These are phyloP conservation scores for Catharanthus roseus DNA, from an alignment of 257 asterid species.

Conservation along the genomic window DNA sequence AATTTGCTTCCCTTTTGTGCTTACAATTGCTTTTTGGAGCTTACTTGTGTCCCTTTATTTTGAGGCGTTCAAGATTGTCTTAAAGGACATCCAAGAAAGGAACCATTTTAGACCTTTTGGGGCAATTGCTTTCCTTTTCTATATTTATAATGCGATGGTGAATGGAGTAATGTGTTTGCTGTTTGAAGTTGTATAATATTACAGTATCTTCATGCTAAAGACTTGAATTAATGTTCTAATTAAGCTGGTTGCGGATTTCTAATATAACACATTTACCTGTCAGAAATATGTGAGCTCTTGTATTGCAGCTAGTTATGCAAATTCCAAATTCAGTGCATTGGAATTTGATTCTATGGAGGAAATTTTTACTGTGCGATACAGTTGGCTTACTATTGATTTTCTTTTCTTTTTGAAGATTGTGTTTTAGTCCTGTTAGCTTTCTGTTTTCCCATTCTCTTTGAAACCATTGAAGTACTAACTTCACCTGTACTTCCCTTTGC, in stretches of 20 bases:
- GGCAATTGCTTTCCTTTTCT: background rate
- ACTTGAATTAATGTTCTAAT: background rate
- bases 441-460: background rate
- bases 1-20: background rate
- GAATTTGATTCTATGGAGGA: background rate
- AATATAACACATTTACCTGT: background rate
- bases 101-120: background rate
- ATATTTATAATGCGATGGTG: background rate
- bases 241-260: conserved; percentile 1
- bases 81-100: background rate
- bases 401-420: background rate
- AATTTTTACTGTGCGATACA: background rate
- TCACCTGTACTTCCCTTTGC: conserved; percentile 25
- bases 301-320: background rate
- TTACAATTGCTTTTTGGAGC: background rate
- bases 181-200: background rate
- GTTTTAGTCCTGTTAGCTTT: conserved; percentile 6
- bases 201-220: background rate
- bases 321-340: background rate
- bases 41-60: background rate
- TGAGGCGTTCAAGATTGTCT: background rate
- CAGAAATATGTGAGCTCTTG: background rate
- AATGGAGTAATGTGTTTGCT: background rate
- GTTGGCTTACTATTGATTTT: background rate
- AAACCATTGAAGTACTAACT: conserved; percentile 1